These are phyloP conservation scores for Colletotrichum tanaceti DNA, from an alignment of 2,329 filamentous ascomycete species.

Conservation along the genomic window DNA sequence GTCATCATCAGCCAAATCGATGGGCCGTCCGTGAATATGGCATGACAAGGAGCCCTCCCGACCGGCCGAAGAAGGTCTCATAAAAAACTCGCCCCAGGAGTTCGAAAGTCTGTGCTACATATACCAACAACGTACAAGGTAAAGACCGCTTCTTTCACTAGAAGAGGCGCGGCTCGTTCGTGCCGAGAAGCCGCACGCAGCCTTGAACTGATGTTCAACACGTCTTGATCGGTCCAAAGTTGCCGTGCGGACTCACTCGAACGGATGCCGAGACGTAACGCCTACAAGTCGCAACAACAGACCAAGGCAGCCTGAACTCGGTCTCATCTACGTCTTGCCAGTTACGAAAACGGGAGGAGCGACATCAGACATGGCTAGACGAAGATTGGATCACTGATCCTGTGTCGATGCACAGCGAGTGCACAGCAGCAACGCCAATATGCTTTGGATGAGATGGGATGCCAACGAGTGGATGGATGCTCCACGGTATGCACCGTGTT, in stretches of 20 bases:
- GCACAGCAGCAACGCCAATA: not conserved
- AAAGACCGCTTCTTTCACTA: too few species aligned
- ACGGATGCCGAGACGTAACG: not conserved
- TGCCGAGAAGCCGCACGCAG: not conserved
- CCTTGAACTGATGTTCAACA: not conserved
- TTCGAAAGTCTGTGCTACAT: not conserved
- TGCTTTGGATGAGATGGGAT: slow-evolving; percentile 5
- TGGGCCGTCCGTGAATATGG: too few species aligned
- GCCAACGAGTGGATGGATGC: slow-evolving; percentile 12
- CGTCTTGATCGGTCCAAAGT: slow-evolving; percentile 3
- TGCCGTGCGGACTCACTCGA: slow-evolving; percentile 5
- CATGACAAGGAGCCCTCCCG: too few species aligned
- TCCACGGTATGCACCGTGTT: not conserved
- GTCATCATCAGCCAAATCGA: too few species aligned
- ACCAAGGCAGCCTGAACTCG: not conserved
- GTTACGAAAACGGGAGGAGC: not conserved
- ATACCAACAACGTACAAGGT: not conserved
- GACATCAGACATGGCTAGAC: not conserved
- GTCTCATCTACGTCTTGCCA: not conserved
- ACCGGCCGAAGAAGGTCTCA: not conserved
- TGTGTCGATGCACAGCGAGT: slow-evolving; percentile 3
- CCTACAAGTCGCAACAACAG: slow-evolving; percentile 8
- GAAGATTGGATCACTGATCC: not conserved
- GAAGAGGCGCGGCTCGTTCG: not conserved
- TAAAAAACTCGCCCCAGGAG: not conserved